phyloP scores from a whole-genome alignment of 257 asterid genomes.

The Solanum gracilifrons region DNA sequence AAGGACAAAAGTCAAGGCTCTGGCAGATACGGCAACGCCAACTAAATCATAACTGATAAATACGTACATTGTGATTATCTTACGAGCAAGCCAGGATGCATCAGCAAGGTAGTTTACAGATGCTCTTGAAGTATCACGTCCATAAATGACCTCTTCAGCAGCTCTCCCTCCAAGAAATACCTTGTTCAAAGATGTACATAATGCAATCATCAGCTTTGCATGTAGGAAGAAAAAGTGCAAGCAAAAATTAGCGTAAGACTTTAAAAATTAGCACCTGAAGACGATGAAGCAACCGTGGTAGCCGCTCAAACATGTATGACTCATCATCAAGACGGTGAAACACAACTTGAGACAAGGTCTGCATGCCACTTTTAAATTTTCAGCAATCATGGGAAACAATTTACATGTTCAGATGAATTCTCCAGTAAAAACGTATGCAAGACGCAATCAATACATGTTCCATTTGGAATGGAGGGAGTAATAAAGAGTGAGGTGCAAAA shows the following conservation, averaged over 20 bases:
- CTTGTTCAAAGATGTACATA: conserved; percentile 19
- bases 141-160: conserved; percentile 88
- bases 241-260: not conserved
- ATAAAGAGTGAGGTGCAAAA: not conserved
- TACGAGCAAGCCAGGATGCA: conserved; percentile 99
- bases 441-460: not conserved
- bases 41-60: not conserved
- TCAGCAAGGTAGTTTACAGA: conserved; percentile 89
- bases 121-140: conserved; percentile 83
- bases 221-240: not conserved
- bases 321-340: conserved; percentile 92
- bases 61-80: conserved; percentile 74
- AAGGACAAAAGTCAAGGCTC: not conserved
- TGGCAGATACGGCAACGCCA: not conserved
- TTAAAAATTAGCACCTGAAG: conserved; percentile 62
- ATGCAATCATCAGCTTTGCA: not conserved
- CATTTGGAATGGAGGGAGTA: not conserved
- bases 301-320: conserved; percentile 70
- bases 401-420: not conserved
- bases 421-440: not conserved
- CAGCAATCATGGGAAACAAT: not conserved
- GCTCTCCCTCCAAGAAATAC: conserved; percentile 94
- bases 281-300: conserved; percentile 88
- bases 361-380: conserved; percentile 10
- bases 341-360: conserved; percentile 87